These are phyloP conservation scores for Polytrichum commune DNA, from an alignment of 225 moss, liverwort and hornwort genomes.

Conservation along the genomic window DNA sequence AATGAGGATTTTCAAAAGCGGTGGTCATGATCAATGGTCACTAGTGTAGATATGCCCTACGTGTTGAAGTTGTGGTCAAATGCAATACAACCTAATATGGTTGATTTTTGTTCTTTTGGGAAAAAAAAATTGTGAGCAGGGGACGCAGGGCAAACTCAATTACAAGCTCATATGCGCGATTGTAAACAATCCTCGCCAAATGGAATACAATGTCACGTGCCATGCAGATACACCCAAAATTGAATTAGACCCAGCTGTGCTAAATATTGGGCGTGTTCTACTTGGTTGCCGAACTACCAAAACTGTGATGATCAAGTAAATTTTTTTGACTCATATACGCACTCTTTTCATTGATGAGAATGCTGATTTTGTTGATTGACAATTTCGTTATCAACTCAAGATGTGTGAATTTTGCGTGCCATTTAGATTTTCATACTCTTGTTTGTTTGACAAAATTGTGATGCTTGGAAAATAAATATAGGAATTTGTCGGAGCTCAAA, in stretches of 20 bases:
- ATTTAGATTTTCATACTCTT: no score
- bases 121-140: conserved; percentile 1
- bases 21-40: no score
- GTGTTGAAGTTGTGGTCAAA: no score
- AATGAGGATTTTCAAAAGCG: no score
- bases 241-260: conserved; percentile 22
- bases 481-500: conserved; percentile 36
- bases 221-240: conserved; percentile 38
- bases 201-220: conserved; percentile 39
- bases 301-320: conserved; percentile 31
- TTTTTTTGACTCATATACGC: background rate
- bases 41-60: no score
- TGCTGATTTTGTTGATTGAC: no score
- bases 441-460: no score
- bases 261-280: conserved; percentile 29
- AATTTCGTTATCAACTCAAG: no score
- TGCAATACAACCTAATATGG: no score
- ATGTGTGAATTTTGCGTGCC: no score
- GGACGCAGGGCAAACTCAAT: conserved; percentile 21
- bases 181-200: conserved; percentile 22
- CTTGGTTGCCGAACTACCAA: conserved; percentile 28
- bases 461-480: background rate
- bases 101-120: no score
- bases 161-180: conserved; percentile 45
- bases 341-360: no score